Base-by-base conservation (phyloP, 2,329 filamentous ascomycete species). In the Aspergillus pseudoterreus region DNA sequence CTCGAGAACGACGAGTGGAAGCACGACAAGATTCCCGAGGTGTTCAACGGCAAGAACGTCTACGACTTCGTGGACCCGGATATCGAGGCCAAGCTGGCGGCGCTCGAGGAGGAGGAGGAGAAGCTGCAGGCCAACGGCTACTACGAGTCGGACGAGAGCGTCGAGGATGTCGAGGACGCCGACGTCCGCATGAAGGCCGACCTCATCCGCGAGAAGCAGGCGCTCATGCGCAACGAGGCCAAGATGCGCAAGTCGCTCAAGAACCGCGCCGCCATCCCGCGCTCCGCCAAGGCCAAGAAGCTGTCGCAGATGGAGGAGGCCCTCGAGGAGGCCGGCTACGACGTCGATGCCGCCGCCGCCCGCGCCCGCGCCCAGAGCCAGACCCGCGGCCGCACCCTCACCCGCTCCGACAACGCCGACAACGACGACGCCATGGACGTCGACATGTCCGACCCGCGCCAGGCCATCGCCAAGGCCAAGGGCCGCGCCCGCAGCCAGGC, bases 31-130 rank as follows among this genome's bases (percentile, higher is more conserved):
- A 88, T 97, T 50, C 94, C 94, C 30, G 94, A 99, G 74, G 81
- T 96, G 45, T 88, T 92, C 72, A 86, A 97, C 67, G 94, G 94
- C 72, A 92, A 92, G 81, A 99, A 99, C 71, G 89, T 99, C 52
- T 94, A 92, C 76, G 94, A 99, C 74, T 99, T 90, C 72, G 85
- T 99, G 66, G 94, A 97, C 66, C 92, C 92, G 1, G 95, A 99
- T 50, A 99, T 99, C 68, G 94, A 96, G 66, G 82, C 85, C 60
- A 97, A 96, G 78, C 82, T 99, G 45, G 86, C 87, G 47, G 90
- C 90, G 50, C 81, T 99, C 32, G 94, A 99, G 73, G 92, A 92
- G 57, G 95, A 99, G 69, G 94, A 99, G 72, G 92, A 96, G 76
- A 87, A 87, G 63, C 83, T 97, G 12, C 88, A 96, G 72, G 86